Percentiles rank a stretch among this genome's conserved stretches.
Conservation (phyloP, 257 asterid genomes). For the Scutellaria baicalensis region DNA sequence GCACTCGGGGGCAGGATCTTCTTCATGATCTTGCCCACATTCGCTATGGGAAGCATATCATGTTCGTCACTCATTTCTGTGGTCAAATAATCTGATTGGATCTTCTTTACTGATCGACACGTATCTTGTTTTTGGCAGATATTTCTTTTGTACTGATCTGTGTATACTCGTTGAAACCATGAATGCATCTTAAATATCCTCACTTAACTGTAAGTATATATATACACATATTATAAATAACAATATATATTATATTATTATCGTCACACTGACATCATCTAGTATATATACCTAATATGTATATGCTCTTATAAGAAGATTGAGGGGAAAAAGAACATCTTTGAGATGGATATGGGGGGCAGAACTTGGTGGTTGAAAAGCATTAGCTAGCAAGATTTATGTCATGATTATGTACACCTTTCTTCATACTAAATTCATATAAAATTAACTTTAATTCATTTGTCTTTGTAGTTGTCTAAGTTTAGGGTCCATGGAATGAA, state of each 20-base stretch:
- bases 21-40: slow-evolving; percentile 63
- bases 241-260: too few relatives aligned
- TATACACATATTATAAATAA: too few relatives aligned
- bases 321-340: neutral
- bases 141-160: neutral
- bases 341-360: slow-evolving; percentile 17
- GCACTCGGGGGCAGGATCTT: slow-evolving; percentile 45
- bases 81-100: neutral
- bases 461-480: neutral
- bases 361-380: slow-evolving; percentile 30
- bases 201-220: too few relatives aligned
- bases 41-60: slow-evolving; percentile 64
- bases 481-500: neutral
- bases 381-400: slow-evolving; percentile 10
- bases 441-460: neutral
- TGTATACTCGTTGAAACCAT: too few relatives aligned
- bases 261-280: too few relatives aligned
- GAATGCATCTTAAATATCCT: neutral
- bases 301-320: neutral
- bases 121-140: neutral
- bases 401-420: slow-evolving; percentile 14
- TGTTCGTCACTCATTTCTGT: slow-evolving; percentile 30
- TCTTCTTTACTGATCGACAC: neutral
- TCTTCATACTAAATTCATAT: neutral
- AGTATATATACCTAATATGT: too few relatives aligned